A percentile compares a stretch with the other conserved stretches of the same genome.
Evolutionary conservation across 2,329 filamentous ascomycete species (phyloP).

Genomic region (Penicillium sp.): DNA sequence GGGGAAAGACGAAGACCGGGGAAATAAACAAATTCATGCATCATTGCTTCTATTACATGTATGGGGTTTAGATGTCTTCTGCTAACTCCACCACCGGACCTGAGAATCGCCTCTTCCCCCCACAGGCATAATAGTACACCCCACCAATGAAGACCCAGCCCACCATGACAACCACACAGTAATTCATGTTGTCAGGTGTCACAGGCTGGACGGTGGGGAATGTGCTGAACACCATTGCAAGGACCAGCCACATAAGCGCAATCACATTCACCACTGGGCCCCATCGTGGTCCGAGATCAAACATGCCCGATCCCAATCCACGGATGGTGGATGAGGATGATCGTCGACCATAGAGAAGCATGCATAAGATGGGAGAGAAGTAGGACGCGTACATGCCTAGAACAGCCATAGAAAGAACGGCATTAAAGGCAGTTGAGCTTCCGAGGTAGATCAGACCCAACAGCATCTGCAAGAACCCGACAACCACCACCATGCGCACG

Average conservation of each 20-base stretch:
- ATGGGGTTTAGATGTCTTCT: neutral
- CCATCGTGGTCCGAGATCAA: conserved; percentile 14
- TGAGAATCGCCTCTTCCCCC: conserved; percentile 15
- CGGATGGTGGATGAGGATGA: neutral
- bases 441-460: conserved; percentile 51
- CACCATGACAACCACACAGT: conserved; percentile 20
- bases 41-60: neutral
- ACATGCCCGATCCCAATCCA: conserved; percentile 7
- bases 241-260: conserved; percentile 15
- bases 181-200: conserved; percentile 21
- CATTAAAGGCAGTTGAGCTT: conserved; percentile 44
- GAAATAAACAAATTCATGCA: neutral
- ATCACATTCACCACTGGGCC: conserved; percentile 13
- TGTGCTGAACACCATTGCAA: conserved; percentile 23
- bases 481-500: conserved; percentile 45
- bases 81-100: conserved; percentile 16
- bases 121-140: conserved; percentile 16
- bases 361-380: conserved; percentile 46
- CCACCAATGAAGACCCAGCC: conserved; percentile 18
- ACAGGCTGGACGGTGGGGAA: conserved; percentile 22
- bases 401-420: conserved; percentile 48
- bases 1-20: neutral
- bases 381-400: conserved; percentile 51
- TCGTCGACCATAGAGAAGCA: conserved; percentile 19
- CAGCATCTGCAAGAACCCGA: conserved; percentile 46